Percentiles rank a stretch among this genome's conserved stretches.
Conservation (phyloP, 2,329 filamentous ascomycete species). For the Chaetothyriales sp. region DNA sequence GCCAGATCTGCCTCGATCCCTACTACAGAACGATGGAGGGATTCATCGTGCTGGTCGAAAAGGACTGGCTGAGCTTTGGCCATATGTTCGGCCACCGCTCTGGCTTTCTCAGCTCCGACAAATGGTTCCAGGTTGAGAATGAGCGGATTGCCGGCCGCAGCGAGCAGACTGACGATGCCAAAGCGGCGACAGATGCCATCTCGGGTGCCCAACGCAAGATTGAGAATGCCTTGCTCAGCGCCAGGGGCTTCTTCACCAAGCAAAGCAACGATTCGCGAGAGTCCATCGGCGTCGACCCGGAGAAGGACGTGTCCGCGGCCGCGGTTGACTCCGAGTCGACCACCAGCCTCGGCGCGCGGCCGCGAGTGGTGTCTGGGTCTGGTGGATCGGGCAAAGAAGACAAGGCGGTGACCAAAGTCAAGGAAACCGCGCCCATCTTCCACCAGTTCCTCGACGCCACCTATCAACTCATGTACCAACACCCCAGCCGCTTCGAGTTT, state of each 20-base stretch:
- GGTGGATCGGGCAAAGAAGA: slow-evolving; percentile 29
- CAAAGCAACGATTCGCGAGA: slow-evolving; percentile 47
- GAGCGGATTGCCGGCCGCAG: slow-evolving; percentile 51
- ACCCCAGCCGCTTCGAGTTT: slow-evolving; percentile 84
- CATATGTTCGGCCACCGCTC: slow-evolving; percentile 95
- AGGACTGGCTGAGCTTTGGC: slow-evolving; percentile 95
- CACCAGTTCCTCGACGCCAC: slow-evolving; percentile 94
- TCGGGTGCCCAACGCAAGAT: slow-evolving; percentile 53
- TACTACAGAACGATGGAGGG: slow-evolving; percentile 90
- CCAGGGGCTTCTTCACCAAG: slow-evolving; percentile 81
- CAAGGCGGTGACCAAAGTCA: slow-evolving; percentile 62
- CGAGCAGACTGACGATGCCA: slow-evolving; percentile 23
- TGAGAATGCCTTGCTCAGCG: slow-evolving; percentile 71
- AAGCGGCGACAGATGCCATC: slow-evolving; percentile 20
- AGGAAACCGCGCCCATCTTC: slow-evolving; percentile 89
- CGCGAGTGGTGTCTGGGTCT: background rate
- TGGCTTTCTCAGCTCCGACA: slow-evolving; percentile 75
- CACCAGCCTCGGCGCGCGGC: background rate
- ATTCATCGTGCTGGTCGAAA: slow-evolving; percentile 88
- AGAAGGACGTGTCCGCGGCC: slow-evolving; percentile 45
- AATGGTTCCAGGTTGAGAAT: slow-evolving; percentile 83
- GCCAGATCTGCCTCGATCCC: slow-evolving; percentile 87
- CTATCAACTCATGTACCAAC: slow-evolving; percentile 75
- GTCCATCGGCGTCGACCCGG: slow-evolving; percentile 39
- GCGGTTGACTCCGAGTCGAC: slow-evolving; percentile 34